phyloP scores from a whole-genome alignment of 2,329 filamentous ascomycete species.

The Coleophoma cylindrospora region DNA sequence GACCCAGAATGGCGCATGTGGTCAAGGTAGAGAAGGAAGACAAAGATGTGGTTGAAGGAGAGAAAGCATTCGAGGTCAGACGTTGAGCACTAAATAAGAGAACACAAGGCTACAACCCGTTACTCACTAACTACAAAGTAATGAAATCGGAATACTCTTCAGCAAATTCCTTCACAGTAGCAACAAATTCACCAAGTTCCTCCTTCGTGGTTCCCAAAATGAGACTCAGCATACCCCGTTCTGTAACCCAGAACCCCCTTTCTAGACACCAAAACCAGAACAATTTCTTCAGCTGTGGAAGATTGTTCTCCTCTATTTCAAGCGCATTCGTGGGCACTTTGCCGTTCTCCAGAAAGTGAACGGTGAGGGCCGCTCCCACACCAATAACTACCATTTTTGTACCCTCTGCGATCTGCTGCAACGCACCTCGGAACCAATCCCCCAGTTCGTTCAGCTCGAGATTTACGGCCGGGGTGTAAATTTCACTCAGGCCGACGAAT shows the following conservation, averaged over 20 bases:
- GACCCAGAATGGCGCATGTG: constrained; percentile 69
- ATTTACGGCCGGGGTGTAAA: constrained; percentile 2
- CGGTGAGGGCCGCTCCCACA: background rate
- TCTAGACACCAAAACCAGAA: constrained; percentile 9
- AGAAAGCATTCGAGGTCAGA: constrained; percentile 57
- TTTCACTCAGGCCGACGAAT: constrained; percentile 1
- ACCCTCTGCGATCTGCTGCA: constrained; percentile 1
- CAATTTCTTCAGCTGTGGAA: constrained; percentile 3
- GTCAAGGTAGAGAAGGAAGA: constrained; percentile 67
- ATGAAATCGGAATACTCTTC: background rate
- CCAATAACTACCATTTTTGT: constrained; percentile 6
- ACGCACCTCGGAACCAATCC: constrained; percentile 1
- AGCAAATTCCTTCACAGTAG: background rate
- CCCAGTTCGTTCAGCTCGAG: constrained; percentile 1
- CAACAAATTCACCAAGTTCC: constrained; percentile 3
- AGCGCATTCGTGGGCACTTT: background rate
- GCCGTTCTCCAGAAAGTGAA: constrained; percentile 3
- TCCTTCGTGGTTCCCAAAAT: constrained; percentile 5
- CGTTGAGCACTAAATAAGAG: constrained; percentile 1
- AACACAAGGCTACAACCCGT: background rate
- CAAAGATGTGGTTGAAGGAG: constrained; percentile 59
- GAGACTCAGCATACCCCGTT: constrained; percentile 5
- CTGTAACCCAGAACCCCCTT: constrained; percentile 5
- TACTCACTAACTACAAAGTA: background rate
- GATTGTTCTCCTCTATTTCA: constrained; percentile 1